Evolutionary conservation across 1,284 basidiomycete genomes (phyloP).

Genomic region (Tetrapyrgos nigripes): DNA sequence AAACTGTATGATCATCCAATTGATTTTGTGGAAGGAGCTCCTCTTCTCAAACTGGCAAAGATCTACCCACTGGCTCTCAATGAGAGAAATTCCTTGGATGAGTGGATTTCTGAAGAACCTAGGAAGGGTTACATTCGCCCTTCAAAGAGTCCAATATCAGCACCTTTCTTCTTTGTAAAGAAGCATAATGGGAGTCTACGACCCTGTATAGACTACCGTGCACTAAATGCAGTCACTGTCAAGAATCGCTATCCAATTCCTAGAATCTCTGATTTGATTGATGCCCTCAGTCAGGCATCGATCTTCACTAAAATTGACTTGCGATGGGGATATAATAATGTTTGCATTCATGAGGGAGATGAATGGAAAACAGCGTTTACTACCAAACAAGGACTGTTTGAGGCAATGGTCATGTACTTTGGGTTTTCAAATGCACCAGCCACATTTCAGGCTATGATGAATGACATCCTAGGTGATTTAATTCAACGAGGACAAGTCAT

Average conservation of each 20-base stretch:
- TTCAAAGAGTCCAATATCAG: constrained; percentile 34
- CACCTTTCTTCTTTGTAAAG: constrained; percentile 49
- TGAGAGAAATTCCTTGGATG: constrained; percentile 31
- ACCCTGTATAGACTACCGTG: constrained; percentile 41
- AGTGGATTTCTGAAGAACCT: constrained; percentile 40
- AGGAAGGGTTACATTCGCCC: constrained; percentile 26
- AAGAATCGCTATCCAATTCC: constrained; percentile 45
- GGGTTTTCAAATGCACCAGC: constrained; percentile 40
- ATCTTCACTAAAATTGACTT: constrained; percentile 45
- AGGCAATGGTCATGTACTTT: constrained; percentile 40
- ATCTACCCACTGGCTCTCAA: constrained; percentile 32
- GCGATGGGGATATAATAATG: constrained; percentile 37
- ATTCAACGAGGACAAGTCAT: constrained; percentile 19
- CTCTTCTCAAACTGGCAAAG: constrained; percentile 5
- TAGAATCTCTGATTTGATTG: constrained; percentile 39
- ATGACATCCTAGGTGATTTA: constrained; percentile 26
- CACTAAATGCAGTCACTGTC: constrained; percentile 40
- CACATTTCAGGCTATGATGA: constrained; percentile 34
- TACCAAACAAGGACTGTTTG: constrained; percentile 37
- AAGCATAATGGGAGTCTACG: constrained; percentile 47
- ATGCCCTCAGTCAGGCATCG: constrained; percentile 29
- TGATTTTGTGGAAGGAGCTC: constrained; percentile 9
- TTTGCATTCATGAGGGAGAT: constrained; percentile 38
- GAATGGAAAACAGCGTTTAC: constrained; percentile 41
- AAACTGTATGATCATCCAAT: constrained; percentile 9